Percentiles rank a stretch among this genome's conserved stretches.
Evolutionary conservation across 495 filamentous ascomycete species (phyloP).

Genomic region (Melanomma pulvis-pyrius): DNA sequence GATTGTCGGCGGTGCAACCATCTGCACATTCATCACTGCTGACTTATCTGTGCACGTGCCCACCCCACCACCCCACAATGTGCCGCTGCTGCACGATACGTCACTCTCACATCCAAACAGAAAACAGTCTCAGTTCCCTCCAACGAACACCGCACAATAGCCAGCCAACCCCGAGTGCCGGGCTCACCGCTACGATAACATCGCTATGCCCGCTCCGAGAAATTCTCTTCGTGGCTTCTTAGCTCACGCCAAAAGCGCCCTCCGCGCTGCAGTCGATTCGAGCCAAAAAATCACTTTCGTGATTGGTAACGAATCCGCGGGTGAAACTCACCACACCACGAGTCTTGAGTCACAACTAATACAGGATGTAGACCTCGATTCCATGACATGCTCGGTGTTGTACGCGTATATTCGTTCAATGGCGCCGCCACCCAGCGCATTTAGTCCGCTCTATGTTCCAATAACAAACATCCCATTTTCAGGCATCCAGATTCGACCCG

Average conservation of each 20-base stretch:
- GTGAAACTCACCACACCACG: constrained; percentile 45
- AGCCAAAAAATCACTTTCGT: constrained; percentile 59
- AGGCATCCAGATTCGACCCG: constrained; percentile 75
- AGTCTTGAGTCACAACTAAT: constrained; percentile 7
- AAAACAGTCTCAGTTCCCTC: neutral
- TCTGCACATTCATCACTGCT: neutral
- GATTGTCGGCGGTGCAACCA: neutral
- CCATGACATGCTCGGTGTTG: constrained; percentile 80
- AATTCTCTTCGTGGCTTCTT: constrained; percentile 43
- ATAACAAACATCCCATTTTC: constrained; percentile 73
- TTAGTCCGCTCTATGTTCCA: constrained; percentile 68
- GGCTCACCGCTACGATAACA: neutral
- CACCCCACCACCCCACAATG: neutral
- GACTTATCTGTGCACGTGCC: neutral
- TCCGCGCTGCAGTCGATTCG: constrained; percentile 34
- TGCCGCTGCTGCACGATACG: neutral
- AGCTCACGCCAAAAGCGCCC: constrained; percentile 36
- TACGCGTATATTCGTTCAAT: constrained; percentile 78
- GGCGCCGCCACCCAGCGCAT: constrained; percentile 50
- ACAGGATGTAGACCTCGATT: constrained; percentile 74
- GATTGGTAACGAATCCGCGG: constrained; percentile 74
- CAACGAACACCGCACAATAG: constrained; percentile 2
- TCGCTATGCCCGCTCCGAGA: constrained; percentile 34
- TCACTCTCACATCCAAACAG: neutral
- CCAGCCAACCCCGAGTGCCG: neutral